Conservation (phyloP, 73 alveolate genomes). For the Blepharisma japonicum region DNA sequence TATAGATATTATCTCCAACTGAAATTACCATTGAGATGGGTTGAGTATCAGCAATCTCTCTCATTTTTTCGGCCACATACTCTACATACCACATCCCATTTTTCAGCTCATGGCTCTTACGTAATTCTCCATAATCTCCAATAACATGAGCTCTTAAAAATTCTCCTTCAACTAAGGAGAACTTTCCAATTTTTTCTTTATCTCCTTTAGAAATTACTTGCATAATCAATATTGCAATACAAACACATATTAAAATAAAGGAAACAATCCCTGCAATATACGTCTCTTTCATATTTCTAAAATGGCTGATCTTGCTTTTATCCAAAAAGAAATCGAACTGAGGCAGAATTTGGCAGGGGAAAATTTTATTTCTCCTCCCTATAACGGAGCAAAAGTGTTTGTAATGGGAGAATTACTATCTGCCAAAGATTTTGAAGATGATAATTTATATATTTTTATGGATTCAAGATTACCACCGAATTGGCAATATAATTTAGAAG, state of each 20-base stretch:
- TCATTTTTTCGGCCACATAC: no score
- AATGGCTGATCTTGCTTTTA: slow-evolving; percentile 29
- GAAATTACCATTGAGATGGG: slow-evolving; percentile 12
- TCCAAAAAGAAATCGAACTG: slow-evolving; percentile 25
- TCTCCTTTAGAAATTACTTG: no score
- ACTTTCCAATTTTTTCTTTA: no score
- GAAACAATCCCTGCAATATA: no score
- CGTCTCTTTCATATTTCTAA: background rate
- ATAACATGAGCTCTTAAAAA: background rate
- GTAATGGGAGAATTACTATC: slow-evolving; percentile 1
- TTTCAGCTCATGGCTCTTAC: no score
- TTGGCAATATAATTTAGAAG: slow-evolving; percentile 17
- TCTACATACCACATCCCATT: no score
- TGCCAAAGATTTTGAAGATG: slow-evolving; percentile 23
- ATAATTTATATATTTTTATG: background rate
- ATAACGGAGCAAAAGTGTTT: slow-evolving; percentile 10
- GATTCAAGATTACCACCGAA: background rate
- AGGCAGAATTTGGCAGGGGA: slow-evolving; percentile 19
- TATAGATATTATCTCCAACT: slow-evolving; percentile 1
- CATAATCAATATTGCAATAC: no score
- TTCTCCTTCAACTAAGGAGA: no score
- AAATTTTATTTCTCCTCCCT: background rate
- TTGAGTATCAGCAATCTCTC: background rate
- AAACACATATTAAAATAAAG: no score
- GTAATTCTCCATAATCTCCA: slow-evolving; percentile 14